A percentile compares a stretch with the other conserved stretches of the same genome.
Conservation (phyloP, 2,329 filamentous ascomycete genomes). For the Arthrobotrys musiformis region DNA sequence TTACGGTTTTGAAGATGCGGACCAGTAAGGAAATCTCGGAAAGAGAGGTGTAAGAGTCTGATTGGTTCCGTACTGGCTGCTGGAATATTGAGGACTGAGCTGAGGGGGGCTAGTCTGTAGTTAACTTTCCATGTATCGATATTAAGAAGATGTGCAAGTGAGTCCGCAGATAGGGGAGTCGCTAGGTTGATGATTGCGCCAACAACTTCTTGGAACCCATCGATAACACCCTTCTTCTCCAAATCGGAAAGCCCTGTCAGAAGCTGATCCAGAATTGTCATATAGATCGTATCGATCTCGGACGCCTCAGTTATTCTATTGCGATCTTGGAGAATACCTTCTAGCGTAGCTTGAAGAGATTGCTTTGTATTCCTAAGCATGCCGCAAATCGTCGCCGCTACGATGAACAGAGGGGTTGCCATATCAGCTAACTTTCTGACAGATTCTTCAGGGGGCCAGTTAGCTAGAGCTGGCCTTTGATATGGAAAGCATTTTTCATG, state of each 20-base stretch:
- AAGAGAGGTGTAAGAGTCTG: neutral
- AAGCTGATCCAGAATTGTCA: neutral
- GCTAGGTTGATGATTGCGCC: slow-evolving; percentile 4
- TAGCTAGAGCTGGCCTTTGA: neutral
- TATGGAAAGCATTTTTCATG: slow-evolving; percentile 24
- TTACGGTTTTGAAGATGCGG: neutral
- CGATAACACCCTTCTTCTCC: neutral
- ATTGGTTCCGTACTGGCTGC: neutral
- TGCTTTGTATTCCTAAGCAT: slow-evolving; percentile 54
- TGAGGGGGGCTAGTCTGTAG: neutral
- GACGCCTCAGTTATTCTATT: neutral
- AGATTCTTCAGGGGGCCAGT: slow-evolving; percentile 55
- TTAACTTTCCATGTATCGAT: neutral
- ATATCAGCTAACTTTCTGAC: slow-evolving; percentile 55
- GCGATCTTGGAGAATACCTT: neutral
- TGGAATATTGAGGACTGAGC: slow-evolving; percentile 6
- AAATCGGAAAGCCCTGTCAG: neutral
- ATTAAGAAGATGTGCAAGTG: neutral
- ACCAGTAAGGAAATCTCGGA: slow-evolving; percentile 6
- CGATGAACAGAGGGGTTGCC: slow-evolving; percentile 59
- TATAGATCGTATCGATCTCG: neutral
- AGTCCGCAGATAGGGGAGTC: neutral
- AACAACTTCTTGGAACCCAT: neutral
- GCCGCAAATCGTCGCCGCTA: slow-evolving; percentile 59
- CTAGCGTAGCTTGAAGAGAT: slow-evolving; percentile 1